Base-by-base conservation (phyloP, 1,284 basidiomycete species). In the Farysia itapuensis region DNA sequence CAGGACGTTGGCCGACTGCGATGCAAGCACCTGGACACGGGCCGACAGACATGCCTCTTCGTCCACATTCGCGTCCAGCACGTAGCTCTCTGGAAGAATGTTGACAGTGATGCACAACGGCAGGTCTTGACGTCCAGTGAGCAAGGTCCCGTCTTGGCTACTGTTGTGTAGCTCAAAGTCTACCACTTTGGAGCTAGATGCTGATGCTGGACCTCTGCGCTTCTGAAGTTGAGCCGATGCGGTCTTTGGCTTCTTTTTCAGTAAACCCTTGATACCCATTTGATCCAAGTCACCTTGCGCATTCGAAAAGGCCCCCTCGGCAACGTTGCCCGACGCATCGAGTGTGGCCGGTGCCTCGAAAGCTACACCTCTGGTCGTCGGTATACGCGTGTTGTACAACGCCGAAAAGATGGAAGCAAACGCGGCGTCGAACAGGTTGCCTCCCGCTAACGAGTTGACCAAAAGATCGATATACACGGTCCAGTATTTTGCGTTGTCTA, bases 61-160 rank as follows among this genome's bases (percentile, higher is more conserved):
- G 31, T 67, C 65, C 4, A 65, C 43, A 28, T 60, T 47, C n/a
- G 69, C 64, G 34, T 72, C 69, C 7, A 72, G 53, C 31, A 72
- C 32, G 39, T 60, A 65, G 30, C 51, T 63, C 35, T 57, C 43
- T 3, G 56, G 51, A 3, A 72, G 41, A 20, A 68, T 35, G 43
- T 61, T 68, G 49, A 73, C 64, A 6, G 68, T 67, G 26, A 73
- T 49, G 38, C 68, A 70, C 16, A 73, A 58, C 5, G 70, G 70
- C 20, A 71, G 34, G n/a, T 58, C 47, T 16, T 57, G 51, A 11
- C 66, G 51, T 14, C 67, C 68, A 12, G 61, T 37, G 15, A 70
- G 24, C 2, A 25, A 29, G 4, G 39, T 37, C n/a, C 68, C 67
- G 12, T 64, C 63, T 12, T 69, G 58, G 20, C 59, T 57, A 24